phyloP scores from a whole-genome alignment of 129 eudicot genomes.

The Solidago caesia region DNA sequence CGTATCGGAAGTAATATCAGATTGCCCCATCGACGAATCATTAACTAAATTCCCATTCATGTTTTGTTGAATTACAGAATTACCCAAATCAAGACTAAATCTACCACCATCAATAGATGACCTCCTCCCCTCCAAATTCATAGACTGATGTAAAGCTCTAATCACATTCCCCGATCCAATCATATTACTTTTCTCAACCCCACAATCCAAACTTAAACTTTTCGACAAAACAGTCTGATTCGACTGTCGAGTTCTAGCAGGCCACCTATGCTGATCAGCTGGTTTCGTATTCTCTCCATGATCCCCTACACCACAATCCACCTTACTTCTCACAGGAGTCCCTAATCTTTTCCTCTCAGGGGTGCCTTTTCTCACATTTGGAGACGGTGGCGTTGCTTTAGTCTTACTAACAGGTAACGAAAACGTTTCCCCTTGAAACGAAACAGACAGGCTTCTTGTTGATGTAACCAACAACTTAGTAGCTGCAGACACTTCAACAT shows the following conservation, averaged over 20 bases:
- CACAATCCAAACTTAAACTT: constrained; percentile 53
- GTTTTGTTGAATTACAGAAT: constrained; percentile 31
- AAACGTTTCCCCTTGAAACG: constrained; percentile 90
- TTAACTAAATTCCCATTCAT: constrained; percentile 44
- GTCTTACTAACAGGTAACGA: constrained; percentile 88
- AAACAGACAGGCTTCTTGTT: constrained; percentile 83
- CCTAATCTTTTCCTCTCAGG: constrained; percentile 71
- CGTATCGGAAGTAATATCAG: constrained; percentile 85
- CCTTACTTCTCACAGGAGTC: constrained; percentile 62
- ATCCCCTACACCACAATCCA: constrained; percentile 45
- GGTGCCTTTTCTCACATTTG: constrained; percentile 70
- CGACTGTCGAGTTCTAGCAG: constrained; percentile 47
- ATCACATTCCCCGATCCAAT: constrained; percentile 70
- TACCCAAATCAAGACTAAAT: constrained; percentile 60
- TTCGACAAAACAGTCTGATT: constrained; percentile 50
- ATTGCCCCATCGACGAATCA: constrained; percentile 40
- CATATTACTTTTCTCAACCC: constrained; percentile 37
- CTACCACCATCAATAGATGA: constrained; percentile 75
- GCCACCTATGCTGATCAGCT: constrained; percentile 72
- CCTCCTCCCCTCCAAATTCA: constrained; percentile 53
- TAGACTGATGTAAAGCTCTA: constrained; percentile 57
- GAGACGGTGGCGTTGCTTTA: constrained; percentile 61
- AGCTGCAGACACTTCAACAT: constrained; percentile 71
- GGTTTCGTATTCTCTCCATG: constrained; percentile 65
- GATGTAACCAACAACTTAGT: constrained; percentile 82